phyloP scores from a whole-genome alignment of 2,329 filamentous ascomycete species.

The Orbilia brochopaga region DNA sequence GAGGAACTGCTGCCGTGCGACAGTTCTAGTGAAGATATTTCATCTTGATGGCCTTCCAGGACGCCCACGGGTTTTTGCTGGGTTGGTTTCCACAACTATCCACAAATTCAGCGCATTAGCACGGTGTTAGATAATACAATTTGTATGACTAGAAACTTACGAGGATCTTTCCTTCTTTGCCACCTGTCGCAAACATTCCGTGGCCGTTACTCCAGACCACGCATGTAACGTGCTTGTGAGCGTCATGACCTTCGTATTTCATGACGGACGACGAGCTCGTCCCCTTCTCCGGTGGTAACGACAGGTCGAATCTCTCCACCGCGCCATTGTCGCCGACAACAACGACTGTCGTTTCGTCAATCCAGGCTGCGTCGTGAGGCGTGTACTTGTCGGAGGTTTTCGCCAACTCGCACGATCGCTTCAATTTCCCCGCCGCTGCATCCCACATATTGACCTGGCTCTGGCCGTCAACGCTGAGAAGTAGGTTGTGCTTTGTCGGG shows the following conservation, averaged over 20 bases:
- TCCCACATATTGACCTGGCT: constrained; percentile 45
- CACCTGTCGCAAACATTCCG: constrained; percentile 42
- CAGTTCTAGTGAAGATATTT: constrained; percentile 35
- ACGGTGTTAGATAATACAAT: not conserved
- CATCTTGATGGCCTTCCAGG: constrained; percentile 44
- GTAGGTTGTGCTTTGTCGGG: constrained; percentile 33
- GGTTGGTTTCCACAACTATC: constrained; percentile 42
- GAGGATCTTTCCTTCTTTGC: constrained; percentile 45
- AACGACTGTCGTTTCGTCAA: constrained; percentile 43
- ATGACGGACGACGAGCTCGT: constrained; percentile 17
- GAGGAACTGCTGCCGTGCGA: constrained; percentile 17
- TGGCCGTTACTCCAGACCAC: constrained; percentile 35
- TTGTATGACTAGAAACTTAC: constrained; percentile 8
- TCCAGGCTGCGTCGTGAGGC: constrained; percentile 42
- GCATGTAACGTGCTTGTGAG: constrained; percentile 40
- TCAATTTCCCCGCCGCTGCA: constrained; percentile 29
- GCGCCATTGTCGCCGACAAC: constrained; percentile 43
- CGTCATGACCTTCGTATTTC: constrained; percentile 40
- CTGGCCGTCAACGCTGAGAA: constrained; percentile 41
- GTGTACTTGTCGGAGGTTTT: constrained; percentile 16
- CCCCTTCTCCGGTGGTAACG: constrained; percentile 20
- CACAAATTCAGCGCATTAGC: not conserved
- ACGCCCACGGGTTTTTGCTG: constrained; percentile 41
- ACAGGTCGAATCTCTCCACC: constrained; percentile 44
- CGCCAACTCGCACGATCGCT: constrained; percentile 35